Percentiles rank a stretch among this genome's conserved stretches.
phyloP scores from a whole-genome alignment of 2,329 filamentous ascomycete genomes.

The Gremmenia infestans region DNA sequence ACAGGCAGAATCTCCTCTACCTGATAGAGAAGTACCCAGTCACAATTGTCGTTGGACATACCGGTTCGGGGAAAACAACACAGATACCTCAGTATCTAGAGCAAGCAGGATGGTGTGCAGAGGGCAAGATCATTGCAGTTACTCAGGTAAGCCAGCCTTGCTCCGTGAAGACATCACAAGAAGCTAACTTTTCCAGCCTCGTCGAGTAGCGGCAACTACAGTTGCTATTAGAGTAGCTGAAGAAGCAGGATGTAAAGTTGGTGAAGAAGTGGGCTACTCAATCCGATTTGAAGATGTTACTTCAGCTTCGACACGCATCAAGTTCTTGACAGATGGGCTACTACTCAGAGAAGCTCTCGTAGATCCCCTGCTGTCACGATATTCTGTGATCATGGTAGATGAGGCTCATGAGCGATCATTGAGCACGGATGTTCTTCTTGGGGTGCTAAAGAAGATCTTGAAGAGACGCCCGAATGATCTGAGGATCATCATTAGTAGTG shows the following conservation, averaged over 20 bases:
- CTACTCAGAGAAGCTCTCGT: constrained; percentile 88
- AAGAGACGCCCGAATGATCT: constrained; percentile 70
- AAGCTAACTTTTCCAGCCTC: constrained; percentile 52
- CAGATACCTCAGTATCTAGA: constrained; percentile 92
- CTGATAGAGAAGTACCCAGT: constrained; percentile 79
- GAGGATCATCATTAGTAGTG: constrained; percentile 86
- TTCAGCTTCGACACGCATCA: constrained; percentile 78
- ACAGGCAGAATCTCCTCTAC: constrained; percentile 76
- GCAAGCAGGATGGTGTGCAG: constrained; percentile 79
- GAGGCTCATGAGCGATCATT: constrained; percentile 93
- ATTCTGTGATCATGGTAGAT: constrained; percentile 96
- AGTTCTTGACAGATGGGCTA: constrained; percentile 92
- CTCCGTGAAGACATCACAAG: not conserved
- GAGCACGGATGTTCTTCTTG: constrained; percentile 85
- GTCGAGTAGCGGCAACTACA: constrained; percentile 84
- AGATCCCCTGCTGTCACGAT: constrained; percentile 83
- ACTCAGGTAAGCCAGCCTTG: constrained; percentile 66
- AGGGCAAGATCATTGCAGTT: constrained; percentile 78
- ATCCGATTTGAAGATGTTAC: constrained; percentile 91
- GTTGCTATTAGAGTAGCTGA: constrained; percentile 86
- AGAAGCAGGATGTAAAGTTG: constrained; percentile 79
- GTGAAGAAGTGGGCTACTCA: constrained; percentile 88
- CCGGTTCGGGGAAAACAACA: constrained; percentile 91
- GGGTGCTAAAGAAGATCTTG: constrained; percentile 84
- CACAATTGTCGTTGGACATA: constrained; percentile 87